Evolutionary conservation across 1,284 basidiomycete species (phyloP).

Genomic region (Cutaneotrichosporon sp.): DNA sequence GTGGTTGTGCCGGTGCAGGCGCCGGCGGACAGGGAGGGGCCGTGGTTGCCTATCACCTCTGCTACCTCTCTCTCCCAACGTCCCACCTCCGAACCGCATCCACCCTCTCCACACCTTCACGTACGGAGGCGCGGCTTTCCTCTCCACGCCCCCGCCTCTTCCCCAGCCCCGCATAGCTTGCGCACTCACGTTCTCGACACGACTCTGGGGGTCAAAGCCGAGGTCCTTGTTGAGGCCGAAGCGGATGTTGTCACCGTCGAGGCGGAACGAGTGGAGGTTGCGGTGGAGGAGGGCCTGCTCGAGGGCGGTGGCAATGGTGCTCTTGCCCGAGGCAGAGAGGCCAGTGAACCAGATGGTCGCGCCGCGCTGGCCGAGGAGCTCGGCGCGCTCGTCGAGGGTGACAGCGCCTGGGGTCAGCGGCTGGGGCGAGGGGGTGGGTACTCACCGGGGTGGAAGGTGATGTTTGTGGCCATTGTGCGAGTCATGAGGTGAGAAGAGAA

Average conservation of each 20-base stretch:
- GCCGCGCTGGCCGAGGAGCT: slow-evolving; percentile 74
- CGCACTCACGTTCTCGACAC: slow-evolving; percentile 80
- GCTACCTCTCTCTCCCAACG: too few relatives aligned
- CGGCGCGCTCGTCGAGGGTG: slow-evolving; percentile 64
- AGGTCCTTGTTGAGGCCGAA: slow-evolving; percentile 98
- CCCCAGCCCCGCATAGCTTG: too few relatives aligned
- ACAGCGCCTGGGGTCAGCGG: slow-evolving; percentile 65
- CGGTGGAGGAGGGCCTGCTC: slow-evolving; percentile 93
- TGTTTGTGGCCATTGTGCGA: slow-evolving; percentile 65
- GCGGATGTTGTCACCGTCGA: slow-evolving; percentile 96
- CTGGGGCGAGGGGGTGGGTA: not conserved
- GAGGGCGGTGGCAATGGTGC: slow-evolving; percentile 94
- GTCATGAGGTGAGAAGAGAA: slow-evolving; percentile 2
- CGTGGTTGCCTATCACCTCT: too few relatives aligned
- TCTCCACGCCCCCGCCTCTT: not conserved
- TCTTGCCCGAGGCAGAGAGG: slow-evolving; percentile 87
- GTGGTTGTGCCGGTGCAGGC: not conserved
- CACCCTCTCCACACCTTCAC: too few relatives aligned
- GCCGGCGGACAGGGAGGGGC: not conserved
- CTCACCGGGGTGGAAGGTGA: slow-evolving; percentile 74
- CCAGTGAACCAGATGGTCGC: slow-evolving; percentile 96
- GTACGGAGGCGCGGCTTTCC: too few relatives aligned
- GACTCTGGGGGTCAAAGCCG: slow-evolving; percentile 91
- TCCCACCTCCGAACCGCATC: too few relatives aligned
- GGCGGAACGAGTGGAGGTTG: slow-evolving; percentile 81